Base-by-base conservation (phyloP, 208 protist genomes). In the Crithidia bombi region DNA sequence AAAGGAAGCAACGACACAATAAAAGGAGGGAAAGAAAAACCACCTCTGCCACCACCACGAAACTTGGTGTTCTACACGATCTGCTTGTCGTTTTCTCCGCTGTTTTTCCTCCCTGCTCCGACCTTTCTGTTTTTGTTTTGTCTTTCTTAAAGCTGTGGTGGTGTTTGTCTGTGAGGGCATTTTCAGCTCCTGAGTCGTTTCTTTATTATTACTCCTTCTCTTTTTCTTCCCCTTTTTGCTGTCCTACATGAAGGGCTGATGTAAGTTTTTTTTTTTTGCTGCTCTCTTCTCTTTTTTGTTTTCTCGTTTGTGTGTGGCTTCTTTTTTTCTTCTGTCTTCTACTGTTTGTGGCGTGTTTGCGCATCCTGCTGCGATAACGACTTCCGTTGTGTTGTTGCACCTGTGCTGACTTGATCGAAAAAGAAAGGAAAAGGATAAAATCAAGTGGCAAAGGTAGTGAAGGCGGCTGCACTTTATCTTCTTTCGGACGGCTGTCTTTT, bases 271-370 rank as follows among this genome's bases (percentile, higher is more conserved):
- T 56, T 56, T 19, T 30, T 41, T n/a, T 59, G 25, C 6, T 50
- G 33, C 21, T 59, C 58, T 36, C 35, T n/a, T 28, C 59, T 33
- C 7, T 23, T 44, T 68, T 28, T 35, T 30, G 49, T 11, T 67
- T 5, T 67, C 17, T 54, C 3, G 12, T 49, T 63, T 11, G 52
- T 17, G 11, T 28, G 50, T 11, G 55, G 23, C 25, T 54, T 50
- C 47, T 62, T 35, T 30, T 66, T 58, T 26, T 78, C 38, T 61
- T 67, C 19, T 61, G 6, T 65, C 32, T 49, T 2, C 26, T 58
- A 21, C 49, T 54, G 10, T 26, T 28, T 21, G 21, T 19, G 6
- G 36, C 58, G 10, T 10, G 11, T 59, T 38, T 28, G n/a, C n/a
- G n/a, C n/a, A n/a, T n/a, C n/a, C n/a, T n/a, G n/a, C n/a, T n/a